Evolutionary conservation across 2,329 filamentous ascomycete species (phyloP).

Genomic region (Colletotrichum filicis): DNA sequence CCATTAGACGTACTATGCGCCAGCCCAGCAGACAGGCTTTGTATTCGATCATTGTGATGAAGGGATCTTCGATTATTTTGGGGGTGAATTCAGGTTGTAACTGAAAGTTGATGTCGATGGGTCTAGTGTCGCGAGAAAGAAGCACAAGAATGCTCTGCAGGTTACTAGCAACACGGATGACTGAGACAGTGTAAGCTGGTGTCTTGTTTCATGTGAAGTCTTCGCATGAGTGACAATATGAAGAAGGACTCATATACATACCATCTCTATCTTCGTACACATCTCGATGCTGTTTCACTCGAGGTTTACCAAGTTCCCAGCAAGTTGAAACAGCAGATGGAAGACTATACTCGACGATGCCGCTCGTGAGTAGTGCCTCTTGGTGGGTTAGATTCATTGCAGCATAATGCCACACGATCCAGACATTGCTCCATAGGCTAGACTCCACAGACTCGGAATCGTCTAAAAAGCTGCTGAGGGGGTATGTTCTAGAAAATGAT

Average conservation of each 20-base stretch:
- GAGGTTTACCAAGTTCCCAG: conserved; percentile 9
- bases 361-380: neutral
- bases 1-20: neutral
- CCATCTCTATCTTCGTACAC: conserved; percentile 11
- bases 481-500: neutral
- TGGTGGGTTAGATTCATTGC: neutral
- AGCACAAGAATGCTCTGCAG: neutral
- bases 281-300: conserved; percentile 1
- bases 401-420: conserved; percentile 7
- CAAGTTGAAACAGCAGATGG: conserved; percentile 1
- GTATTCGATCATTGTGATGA: conserved; percentile 3
- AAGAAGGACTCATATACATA: neutral
- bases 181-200: neutral
- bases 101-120: neutral
- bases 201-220: neutral
- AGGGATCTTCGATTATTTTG: neutral
- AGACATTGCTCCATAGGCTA: neutral
- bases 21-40: conserved; percentile 5
- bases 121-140: neutral
- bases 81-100: no score
- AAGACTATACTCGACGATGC: neutral
- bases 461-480: neutral
- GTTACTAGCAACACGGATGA: neutral
- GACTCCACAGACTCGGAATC: neutral
- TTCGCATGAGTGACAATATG: neutral